Conservation (phyloP, 2,329 filamentous ascomycete genomes). For the Beauveria bassiana region DNA sequence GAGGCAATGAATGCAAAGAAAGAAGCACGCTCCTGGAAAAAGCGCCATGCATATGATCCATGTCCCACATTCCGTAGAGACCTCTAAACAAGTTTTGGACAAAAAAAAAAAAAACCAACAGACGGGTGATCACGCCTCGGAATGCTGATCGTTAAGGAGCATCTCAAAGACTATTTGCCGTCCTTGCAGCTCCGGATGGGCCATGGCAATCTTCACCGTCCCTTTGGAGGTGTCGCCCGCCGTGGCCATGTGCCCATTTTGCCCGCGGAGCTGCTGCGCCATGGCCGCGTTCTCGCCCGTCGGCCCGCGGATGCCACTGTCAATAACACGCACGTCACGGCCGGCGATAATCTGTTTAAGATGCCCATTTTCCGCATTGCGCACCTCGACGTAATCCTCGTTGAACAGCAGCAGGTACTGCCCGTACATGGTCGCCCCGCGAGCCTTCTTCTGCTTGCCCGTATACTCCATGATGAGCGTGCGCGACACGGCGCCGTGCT, state of each 20-base stretch:
- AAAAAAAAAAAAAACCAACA: background rate
- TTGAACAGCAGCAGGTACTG: constrained; percentile 92
- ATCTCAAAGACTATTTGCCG: constrained; percentile 88
- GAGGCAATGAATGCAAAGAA: background rate
- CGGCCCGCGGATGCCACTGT: constrained; percentile 67
- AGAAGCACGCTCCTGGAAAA: background rate
- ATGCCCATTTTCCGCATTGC: constrained; percentile 92
- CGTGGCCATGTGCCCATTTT: constrained; percentile 27
- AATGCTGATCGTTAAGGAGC: constrained; percentile 80
- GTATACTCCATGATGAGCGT: constrained; percentile 98
- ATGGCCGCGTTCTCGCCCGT: constrained; percentile 39
- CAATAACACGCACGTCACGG: constrained; percentile 79
- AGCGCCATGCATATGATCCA: background rate
- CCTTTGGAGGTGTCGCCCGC: constrained; percentile 48
- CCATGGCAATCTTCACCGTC: constrained; percentile 91
- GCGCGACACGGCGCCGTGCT: constrained; percentile 90
- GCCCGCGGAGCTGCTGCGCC: constrained; percentile 26
- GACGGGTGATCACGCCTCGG: constrained; percentile 31
- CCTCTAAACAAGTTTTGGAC: background rate
- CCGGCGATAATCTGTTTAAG: constrained; percentile 91
- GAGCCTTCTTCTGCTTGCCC: constrained; percentile 72
- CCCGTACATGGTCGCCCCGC: constrained; percentile 79
- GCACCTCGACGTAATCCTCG: constrained; percentile 91
- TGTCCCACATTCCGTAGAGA: background rate
- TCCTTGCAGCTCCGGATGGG: constrained; percentile 78